Percentiles rank a stretch among this genome's conserved stretches.
These are phyloP conservation scores for Dendrobium nobile DNA, from an alignment of 106 monocot genomes.

Conservation along the genomic window DNA sequence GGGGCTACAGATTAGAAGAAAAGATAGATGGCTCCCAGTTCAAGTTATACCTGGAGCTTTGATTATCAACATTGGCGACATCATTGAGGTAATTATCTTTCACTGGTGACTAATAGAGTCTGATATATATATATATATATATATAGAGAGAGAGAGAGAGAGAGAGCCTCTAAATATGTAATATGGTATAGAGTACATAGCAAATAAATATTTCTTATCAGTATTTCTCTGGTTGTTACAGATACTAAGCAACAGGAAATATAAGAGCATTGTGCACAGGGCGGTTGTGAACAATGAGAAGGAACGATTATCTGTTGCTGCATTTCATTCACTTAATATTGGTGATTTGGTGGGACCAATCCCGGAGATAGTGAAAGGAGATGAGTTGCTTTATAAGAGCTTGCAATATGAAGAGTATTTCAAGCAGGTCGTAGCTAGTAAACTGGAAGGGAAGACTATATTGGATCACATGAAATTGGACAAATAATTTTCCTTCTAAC, in stretches of 20 bases:
- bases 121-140: not conserved
- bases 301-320: constrained; percentile 48
- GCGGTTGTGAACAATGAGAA: constrained; percentile 31
- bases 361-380: constrained; percentile 4
- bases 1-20: constrained; percentile 20
- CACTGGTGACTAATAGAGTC: not conserved
- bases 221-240: constrained; percentile 11
- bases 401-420: constrained; percentile 17
- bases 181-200: not conserved
- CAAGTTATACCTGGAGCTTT: constrained; percentile 12
- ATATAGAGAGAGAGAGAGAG: no score
- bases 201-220: not conserved
- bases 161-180: no score
- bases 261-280: constrained; percentile 76
- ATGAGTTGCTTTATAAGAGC: constrained; percentile 3
- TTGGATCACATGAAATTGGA: constrained; percentile 40
- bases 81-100: constrained; percentile 16
- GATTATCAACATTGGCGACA: constrained; percentile 23
- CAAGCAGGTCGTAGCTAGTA: constrained; percentile 15
- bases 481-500: no score
- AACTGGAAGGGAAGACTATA: constrained; percentile 37
- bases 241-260: constrained; percentile 60
- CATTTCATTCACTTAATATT: constrained; percentile 21
- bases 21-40: constrained; percentile 17
- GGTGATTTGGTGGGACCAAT: constrained; percentile 7